Evolutionary conservation across 2,329 filamentous ascomycete genomes (phyloP), one percentile per base, ranked within the genome.

Genomic region (Cercospora zeae-maydis): DNA sequence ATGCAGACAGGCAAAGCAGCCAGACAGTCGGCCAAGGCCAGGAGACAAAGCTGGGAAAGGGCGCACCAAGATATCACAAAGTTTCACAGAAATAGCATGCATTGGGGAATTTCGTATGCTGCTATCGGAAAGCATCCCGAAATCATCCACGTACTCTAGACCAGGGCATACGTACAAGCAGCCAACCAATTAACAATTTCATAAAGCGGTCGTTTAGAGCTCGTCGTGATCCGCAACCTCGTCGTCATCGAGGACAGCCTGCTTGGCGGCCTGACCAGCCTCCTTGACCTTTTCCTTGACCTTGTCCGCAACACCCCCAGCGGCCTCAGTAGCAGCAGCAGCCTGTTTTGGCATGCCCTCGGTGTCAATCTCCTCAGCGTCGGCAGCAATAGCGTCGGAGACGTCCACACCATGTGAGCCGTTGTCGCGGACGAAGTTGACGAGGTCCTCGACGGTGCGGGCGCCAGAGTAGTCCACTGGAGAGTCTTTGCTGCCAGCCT

Each of bases 361-460:
- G 77, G 69, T 83, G 71, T 74, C 78, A 39, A 78, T 76, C 64
- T 73, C 75, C 61, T 77, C 76, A 61, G 75, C 76, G 64, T 78
- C 74, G 58, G 72, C 72, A 65, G 73, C 69, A 75, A 75, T 69
- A 75, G 88, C 83, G 71, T 85, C 83, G 70, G 84, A 83, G 66
- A 88, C 87, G 72, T 88, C 87, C 68, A 91, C 86, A 79, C 89
- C 87, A 84, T 96, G 86, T 80, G 92, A 95, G 79, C 95, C 95
- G 78, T 95, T 96, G 84, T 97, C 92, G 80, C 91, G 88, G 78
- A 99, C 86, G 82, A 99, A 99, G 73, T 88, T 85, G 74, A 91
- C 88, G 65, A 99, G 86, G 77, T 98, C 95, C 82, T 96, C 91
- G 61, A 97, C 82, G 60, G 92, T 95, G 74, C 95, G 92, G 69